Conservation (phyloP, 2,329 filamentous ascomycete species). For the Lachnum nothofagi region DNA sequence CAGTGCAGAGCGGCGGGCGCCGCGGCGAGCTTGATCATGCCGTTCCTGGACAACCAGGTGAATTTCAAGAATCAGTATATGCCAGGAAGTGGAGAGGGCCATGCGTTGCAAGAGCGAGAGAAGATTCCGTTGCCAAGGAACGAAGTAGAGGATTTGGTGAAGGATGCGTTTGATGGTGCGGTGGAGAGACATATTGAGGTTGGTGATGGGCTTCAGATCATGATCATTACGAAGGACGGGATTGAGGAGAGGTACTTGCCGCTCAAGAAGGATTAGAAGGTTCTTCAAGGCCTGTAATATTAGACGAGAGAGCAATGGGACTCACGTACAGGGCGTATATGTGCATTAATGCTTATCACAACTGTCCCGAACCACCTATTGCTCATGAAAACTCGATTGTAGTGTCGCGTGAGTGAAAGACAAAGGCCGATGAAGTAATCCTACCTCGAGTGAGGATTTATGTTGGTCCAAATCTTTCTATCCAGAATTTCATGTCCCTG, state of each 20-base stretch:
- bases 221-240: slow-evolving; percentile 82
- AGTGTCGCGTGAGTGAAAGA: too few relatives aligned
- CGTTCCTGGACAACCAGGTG: slow-evolving; percentile 98
- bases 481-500: too few relatives aligned
- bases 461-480: too few relatives aligned
- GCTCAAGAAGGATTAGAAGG: slow-evolving; percentile 78
- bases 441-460: too few relatives aligned
- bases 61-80: slow-evolving; percentile 99
- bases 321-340: neutral
- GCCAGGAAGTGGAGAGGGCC: slow-evolving; percentile 76
- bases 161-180: slow-evolving; percentile 96
- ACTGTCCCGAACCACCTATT: too few relatives aligned
- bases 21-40: slow-evolving; percentile 93
- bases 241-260: slow-evolving; percentile 80
- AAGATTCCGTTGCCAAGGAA: slow-evolving; percentile 64
- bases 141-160: slow-evolving; percentile 80
- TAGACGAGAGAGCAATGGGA: slow-evolving; percentile 8
- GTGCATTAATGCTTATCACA: neutral
- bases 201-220: slow-evolving; percentile 90
- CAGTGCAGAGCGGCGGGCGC: slow-evolving; percentile 92
- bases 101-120: slow-evolving; percentile 69
- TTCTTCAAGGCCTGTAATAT: slow-evolving; percentile 14
- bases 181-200: slow-evolving; percentile 99
- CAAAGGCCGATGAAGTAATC: too few relatives aligned
- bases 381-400: too few relatives aligned